Base-by-base conservation (phyloP, 2,329 filamentous ascomycete genomes). In the Colletotrichum spaethianum region DNA sequence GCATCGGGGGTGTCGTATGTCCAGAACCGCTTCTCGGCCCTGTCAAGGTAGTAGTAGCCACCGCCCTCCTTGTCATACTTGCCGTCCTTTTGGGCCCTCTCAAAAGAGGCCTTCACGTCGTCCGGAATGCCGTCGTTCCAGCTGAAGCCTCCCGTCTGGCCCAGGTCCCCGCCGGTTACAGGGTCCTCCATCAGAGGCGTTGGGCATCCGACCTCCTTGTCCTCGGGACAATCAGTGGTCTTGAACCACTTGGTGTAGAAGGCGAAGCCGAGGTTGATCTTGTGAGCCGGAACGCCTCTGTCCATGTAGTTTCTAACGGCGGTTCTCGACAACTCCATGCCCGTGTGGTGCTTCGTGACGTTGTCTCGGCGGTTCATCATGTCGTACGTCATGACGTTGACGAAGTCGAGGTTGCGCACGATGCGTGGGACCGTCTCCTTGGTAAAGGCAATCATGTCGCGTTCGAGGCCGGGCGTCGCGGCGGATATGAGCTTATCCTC, bases 331-430 rank as follows among this genome's bases (percentile, higher is more conserved):
- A 83, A 86, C 18, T 82, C 77, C 8, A 93, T 83, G n/a, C 90
- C 89, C 53, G 87, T 91, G 78, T 93, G 91, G 79, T 94, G 92
- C 42, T 83, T 86, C 3, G 92, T 93, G 12, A 83, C 78, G 53
- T 81, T 89, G 81, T 93, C 89, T 42, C 93, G 89, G 42, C 92
- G 88, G 82, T 93, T 93, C 85, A 92, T 90, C 67, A 93, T 81
- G 76, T 94, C 92, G 79, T 93, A 94, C 1, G 88, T 86, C 92
- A 93, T 88, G 76, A 87, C 83, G 75, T 94, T 94, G 78, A 94
- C 84, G 75, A 91, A 91, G 77, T 94, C 91, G 20, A 93, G 86
- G 1, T 86, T 83, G 5, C 83, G 77, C 76, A 84, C 86, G 76
- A 94, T 92, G 67, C 85, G 81, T 0, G 91, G 89, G 0, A 91